Evolutionary conservation across 1,284 basidiomycete species (phyloP), one percentile per base, ranked within the genome.

Genomic region (Ustilago cynodontis): DNA sequence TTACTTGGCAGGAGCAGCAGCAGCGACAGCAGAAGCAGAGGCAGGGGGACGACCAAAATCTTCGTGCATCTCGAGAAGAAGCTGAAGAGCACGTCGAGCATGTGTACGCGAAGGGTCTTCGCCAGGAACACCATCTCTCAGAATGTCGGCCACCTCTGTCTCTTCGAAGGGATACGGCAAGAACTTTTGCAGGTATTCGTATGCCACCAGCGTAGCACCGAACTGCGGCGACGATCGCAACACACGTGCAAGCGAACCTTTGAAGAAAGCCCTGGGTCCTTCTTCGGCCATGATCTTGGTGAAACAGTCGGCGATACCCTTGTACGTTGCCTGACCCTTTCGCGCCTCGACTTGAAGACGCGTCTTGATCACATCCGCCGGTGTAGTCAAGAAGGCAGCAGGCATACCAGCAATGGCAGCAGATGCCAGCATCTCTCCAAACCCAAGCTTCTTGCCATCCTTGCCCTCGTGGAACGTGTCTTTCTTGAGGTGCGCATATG

Each of bases 401-500:
- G 96, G 95, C 94, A 98, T 98, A 79, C 96, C 96, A 69, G 89
- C 88, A 51, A 88, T 91, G 11, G 90, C 93, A 33, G 94, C 94
- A 50, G 93, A 89, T 65, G 90, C 88, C 58, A 99, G 89, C 59
- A 95, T 93, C 88, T 99, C 95, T 54, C 94, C 87, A 87, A 98
- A 98, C 20, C 91, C 91, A 53, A 99, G 89, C 81, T 93, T 91
- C 88, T 98, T 98, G 79, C 94, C 95, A 79, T 95, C 93, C 86
- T 92, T 92, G n/a, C 96, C 96, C 86, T 98, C 96, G 63, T 92
- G 89, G 89, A 98, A 99, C 14, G 98, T 81, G 87, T 99, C 96
- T 87, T 91, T 93, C 90, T 98, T 94, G 33, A 88, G 66, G 59
- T 87, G 87, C 1, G 85, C 90, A 86, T 95, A 95, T 4, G 80